Base-by-base conservation (phyloP, 768 basidiomycete species). In the Termitomyces sp. region DNA sequence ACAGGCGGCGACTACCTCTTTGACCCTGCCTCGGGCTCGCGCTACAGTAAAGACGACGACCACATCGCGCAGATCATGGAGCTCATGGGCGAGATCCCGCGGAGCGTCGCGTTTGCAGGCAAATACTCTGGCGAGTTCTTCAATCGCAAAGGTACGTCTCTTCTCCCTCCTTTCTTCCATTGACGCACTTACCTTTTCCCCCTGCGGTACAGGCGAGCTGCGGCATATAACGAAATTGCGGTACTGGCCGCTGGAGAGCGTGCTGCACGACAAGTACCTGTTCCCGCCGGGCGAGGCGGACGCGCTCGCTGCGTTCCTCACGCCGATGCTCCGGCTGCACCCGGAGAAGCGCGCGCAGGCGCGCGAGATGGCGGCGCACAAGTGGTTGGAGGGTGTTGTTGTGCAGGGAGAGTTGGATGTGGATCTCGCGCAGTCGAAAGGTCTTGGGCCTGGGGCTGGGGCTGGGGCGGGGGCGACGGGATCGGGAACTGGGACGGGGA, bases 11-110 rank as follows among this genome's bases (percentile, higher is more conserved):
- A 98, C 71, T 99, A 98, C 73, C 83, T 99, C 39, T 99, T 99
- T 69, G 97, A 98, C 69, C 96, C 96, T 0, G 94, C 94, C 22
- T 91, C 92, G 1, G 96, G 96, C 2, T 88, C 92, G 50, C 86
- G 95, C 44, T 98, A 97, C 69, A 92, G 88, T 76, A 98, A 98
- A 72, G 93, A 96, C 73, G 94, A 95, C 70, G 91, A 94, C 68
- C 95, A 99, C 68, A 93, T 98, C 60, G 96, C 97, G 3, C 97
- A 99, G 76, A 93, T 98, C 63, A 93, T 98, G 72, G 96, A 99
- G 75, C 81, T 98, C 12, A 78, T 98, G 68, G 96, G 95, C 46
- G 93, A 97, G 64, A 81, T 96, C 44, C 93, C 94, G 1, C 86
- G 86, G 68, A 77, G 78, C 50, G 76, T 98, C 44, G 94, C 94